Percentiles rank a stretch among this genome's conserved stretches.
Evolutionary conservation across 371 early-diverging fungal genomes (phyloP).

Genomic region (Furculomyces boomerangus): DNA sequence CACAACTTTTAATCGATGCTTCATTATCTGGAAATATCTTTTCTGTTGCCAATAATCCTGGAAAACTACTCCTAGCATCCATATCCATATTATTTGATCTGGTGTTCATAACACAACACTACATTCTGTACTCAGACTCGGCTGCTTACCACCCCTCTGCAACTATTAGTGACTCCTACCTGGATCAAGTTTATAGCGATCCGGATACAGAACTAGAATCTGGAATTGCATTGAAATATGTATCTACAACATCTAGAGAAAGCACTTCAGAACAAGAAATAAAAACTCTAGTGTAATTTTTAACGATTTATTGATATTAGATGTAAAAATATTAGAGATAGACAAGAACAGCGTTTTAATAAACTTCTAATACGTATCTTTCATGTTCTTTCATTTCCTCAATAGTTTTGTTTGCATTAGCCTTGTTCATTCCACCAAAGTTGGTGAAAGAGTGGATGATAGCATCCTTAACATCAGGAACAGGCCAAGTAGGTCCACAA

Average conservation of each 20-base stretch:
- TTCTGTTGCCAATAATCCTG: conserved; percentile 31
- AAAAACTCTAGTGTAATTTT: no score
- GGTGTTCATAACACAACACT: conserved; percentile 74
- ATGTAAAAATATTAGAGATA: no score
- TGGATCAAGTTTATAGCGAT: no score
- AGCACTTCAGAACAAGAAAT: no score
- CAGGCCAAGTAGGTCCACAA: conserved; percentile 90
- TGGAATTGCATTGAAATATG: no score
- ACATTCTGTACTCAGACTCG: conserved; percentile 34
- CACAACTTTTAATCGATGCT: conserved; percentile 67
- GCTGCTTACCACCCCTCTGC: neutral
- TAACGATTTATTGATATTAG: no score
- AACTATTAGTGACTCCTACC: no score
- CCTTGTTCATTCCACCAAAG: conserved; percentile 34
- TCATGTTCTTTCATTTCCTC: conserved; percentile 84
- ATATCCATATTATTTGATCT: conserved; percentile 63
- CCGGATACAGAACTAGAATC: no score
- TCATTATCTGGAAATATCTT: conserved; percentile 34
- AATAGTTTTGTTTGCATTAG: conserved; percentile 47
- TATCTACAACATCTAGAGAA: no score
- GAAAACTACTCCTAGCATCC: conserved; percentile 59
- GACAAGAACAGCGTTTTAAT: no score
- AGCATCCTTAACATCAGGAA: conserved; percentile 84
- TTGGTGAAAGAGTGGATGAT: conserved; percentile 54
- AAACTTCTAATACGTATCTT: conserved; percentile 79